phyloP scores from a whole-genome alignment of 164 flowering plant species.

The Vitis labrusca region DNA sequence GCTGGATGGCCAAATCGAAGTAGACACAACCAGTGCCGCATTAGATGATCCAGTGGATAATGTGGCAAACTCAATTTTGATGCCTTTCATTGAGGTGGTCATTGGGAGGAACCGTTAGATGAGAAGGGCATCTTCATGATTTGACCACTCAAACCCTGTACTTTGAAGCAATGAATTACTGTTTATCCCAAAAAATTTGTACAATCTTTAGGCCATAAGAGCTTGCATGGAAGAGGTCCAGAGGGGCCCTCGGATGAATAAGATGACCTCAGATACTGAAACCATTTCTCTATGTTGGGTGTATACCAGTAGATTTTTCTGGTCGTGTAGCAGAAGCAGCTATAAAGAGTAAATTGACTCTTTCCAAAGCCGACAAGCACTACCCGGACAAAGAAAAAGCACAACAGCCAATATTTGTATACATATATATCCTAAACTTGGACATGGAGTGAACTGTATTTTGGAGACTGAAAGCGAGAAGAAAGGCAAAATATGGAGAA shows the following conservation, averaged over 20 bases:
- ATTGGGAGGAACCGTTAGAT: background rate
- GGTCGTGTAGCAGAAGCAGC: background rate
- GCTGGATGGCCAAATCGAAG: too few species aligned
- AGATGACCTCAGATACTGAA: too few species aligned
- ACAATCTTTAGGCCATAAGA: too few species aligned
- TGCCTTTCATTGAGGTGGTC: too few species aligned
- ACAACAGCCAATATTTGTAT: conserved; percentile 21
- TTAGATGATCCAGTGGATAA: too few species aligned
- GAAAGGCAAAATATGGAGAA: conserved; percentile 9
- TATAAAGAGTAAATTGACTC: conserved; percentile 20
- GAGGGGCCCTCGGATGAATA: too few species aligned
- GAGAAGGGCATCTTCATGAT: conserved; percentile 2
- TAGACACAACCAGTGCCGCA: too few species aligned
- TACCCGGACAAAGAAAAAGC: conserved; percentile 20
- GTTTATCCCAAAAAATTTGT: background rate
- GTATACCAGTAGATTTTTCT: background rate
- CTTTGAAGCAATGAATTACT: conserved; percentile 9
- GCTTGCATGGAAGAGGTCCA: too few species aligned
- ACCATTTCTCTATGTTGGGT: background rate
- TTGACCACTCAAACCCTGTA: conserved; percentile 17
- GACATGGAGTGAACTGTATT: conserved; percentile 14
- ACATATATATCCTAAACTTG: background rate
- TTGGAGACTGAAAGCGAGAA: conserved; percentile 32
- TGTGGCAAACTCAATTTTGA: too few species aligned
- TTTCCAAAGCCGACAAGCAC: conserved; percentile 24